Base-by-base conservation (phyloP, 768 basidiomycete species). In the Psilocybe tampanensis region DNA sequence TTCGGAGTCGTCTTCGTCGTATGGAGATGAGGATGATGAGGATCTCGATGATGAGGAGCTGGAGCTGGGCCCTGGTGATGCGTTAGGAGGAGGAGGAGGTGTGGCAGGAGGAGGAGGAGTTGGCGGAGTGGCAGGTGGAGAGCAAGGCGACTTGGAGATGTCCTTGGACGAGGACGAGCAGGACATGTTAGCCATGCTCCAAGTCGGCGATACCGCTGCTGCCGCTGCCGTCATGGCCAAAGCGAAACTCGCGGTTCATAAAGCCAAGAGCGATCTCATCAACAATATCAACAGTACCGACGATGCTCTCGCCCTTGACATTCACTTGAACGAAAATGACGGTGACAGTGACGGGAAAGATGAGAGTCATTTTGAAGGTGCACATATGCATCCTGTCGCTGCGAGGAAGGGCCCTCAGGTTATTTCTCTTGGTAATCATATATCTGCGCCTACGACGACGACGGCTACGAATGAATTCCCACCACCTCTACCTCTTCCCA, bases 341-440 rank as follows among this genome's bases (percentile, higher is more conserved):
- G 57, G 55, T 17, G 52, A 56, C 11, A n/a, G n/a, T n/a, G n/a
- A n/a, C n/a, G 55, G 56, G 53, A 61, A 60, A 33, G 66, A 74
- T 53, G 65, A 65, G 23, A 47, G 68, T 8, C 57, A 65, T 47
- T 71, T 76, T 41, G 66, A 65, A 19, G 69, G 70, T 50, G 68
- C 68, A 52, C 80, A 84, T 66, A 86, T 86, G 85, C 85, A 86
- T 65, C 82, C 82, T 19, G 74, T 82, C 23, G 67, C 72, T 8
- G 67, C 72, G 6, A 75, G 74, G 32, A n/a, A n/a, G n/a, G n/a
- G n/a, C n/a, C 74, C 77, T 26, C 50, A 61, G 13, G 52, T 34
- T 1, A 26, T 47, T 8, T 15, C 49, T 2, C 26, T 34, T 15
- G 33, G 13, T 13, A 39, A 4, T 39, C 13, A 13, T 13, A 39